phyloP scores from a whole-genome alignment of 169 alveolate species.

The Ichthyophthirius multifiliis region DNA sequence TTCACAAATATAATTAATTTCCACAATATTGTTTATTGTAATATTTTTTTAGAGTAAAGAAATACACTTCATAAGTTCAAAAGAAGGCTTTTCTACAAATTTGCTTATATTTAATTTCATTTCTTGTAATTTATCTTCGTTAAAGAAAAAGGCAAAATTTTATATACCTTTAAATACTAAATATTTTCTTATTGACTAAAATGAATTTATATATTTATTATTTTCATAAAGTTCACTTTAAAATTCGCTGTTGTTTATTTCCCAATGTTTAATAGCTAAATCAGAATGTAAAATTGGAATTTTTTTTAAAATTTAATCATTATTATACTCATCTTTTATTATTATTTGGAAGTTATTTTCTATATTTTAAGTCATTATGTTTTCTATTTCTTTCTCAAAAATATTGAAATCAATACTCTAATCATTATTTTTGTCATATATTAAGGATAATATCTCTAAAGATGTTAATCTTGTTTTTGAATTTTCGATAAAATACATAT shows the following conservation, averaged over 20 bases:
- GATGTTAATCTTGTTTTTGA: slow-evolving; percentile 9
- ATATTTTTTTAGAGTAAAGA: neutral
- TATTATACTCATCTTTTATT: neutral
- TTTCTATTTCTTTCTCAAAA: neutral
- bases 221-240: neutral
- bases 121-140: neutral
- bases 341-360: neutral
- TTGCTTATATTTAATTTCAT: neutral
- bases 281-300: neutral
- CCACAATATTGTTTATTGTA: neutral
- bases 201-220: too few species aligned
- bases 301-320: neutral
- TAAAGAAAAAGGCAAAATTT: neutral
- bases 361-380: neutral
- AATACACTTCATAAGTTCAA: neutral
- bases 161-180: neutral
- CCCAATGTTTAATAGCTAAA: neutral
- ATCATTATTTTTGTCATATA: neutral
- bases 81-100: neutral
- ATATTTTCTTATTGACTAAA: neutral
- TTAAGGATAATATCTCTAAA: neutral
- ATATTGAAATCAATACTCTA: neutral
- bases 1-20: neutral
- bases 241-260: neutral
- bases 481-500: slow-evolving; percentile 9